Percentiles rank a stretch among this genome's conserved stretches.
These are phyloP conservation scores for Amylocarpus encephaloides DNA, from an alignment of 2,329 filamentous ascomycete genomes.

Conservation along the genomic window DNA sequence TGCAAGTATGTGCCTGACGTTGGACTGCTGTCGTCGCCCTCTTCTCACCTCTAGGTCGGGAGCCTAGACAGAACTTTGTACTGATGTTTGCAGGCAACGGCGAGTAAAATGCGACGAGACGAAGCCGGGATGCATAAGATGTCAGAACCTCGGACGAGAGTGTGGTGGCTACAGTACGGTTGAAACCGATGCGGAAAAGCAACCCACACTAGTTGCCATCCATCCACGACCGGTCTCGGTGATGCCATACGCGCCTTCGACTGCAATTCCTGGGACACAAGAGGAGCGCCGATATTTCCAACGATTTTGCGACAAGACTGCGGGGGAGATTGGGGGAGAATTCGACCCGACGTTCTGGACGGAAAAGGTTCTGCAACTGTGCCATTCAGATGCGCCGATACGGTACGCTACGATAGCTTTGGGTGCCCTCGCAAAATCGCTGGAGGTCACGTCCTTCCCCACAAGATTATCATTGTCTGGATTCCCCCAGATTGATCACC, in stretches of 20 bases:
- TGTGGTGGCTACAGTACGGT: constrained; percentile 30
- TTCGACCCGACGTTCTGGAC: constrained; percentile 31
- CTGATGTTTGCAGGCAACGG: constrained; percentile 26
- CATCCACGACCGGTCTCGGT: constrained; percentile 29
- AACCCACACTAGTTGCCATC: constrained; percentile 24
- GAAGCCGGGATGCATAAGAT: constrained; percentile 30
- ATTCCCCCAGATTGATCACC: constrained; percentile 29
- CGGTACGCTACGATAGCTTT: constrained; percentile 28
- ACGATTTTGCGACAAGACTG: constrained; percentile 30
- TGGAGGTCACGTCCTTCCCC: constrained; percentile 29
- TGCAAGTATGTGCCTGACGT: constrained; percentile 28
- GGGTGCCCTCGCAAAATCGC: constrained; percentile 27
- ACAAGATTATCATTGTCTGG: constrained; percentile 28
- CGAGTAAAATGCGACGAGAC: constrained; percentile 33
- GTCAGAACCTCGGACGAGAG: constrained; percentile 30
- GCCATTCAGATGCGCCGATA: constrained; percentile 28
- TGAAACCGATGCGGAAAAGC: constrained; percentile 26
- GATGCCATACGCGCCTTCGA: constrained; percentile 26
- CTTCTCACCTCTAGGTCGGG: background rate
- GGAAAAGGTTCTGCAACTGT: constrained; percentile 30
- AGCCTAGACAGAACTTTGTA: background rate
- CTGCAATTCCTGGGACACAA: constrained; percentile 25
- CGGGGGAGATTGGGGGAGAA: constrained; percentile 26
- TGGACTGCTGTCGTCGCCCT: background rate
- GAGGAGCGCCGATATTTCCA: constrained; percentile 30